Evolutionary conservation across 371 early-diverging fungal species (phyloP), one percentile per base, ranked within the genome.

Genomic region (Mortierella sp.): DNA sequence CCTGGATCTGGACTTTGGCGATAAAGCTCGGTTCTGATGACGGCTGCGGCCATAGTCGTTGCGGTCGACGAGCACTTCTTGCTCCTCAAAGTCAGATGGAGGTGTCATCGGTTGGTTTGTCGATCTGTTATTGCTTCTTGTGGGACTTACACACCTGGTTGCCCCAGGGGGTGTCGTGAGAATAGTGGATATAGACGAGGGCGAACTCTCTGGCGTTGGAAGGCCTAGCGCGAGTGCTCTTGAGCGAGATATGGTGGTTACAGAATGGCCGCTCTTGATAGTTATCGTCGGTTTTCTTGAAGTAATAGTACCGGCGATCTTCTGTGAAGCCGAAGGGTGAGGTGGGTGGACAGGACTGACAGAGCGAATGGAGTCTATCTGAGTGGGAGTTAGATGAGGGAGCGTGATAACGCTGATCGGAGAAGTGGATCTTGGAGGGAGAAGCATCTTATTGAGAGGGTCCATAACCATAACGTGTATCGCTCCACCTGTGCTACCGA

Each of bases 401-500:
- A 72, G 8, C 0, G 52, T 72, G 21, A 72, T 51, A 0, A 60
- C 46, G 4, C 24, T 43, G 0, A 57, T 27, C 2, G 49, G 9
- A 12, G 12, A 19, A 17, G 2, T 37, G 21, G 30, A 28, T 5
- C 30, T 55, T 21, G 21, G 15, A 1, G 48, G 48, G 0, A 19
- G 32, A 34, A 60, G 41, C 3, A 8, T 37, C 46, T 34, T 15
- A 30, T 43, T 60, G 3, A 64, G 56, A 3, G 75, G 75, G 32
- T 75, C 75, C 75, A 75, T 75, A 43, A 64, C 54, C 32, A 75
- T 24, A 11, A 68, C 24, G 8, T 64, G 69, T 9, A 75, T 64
- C 0, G 69, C 41, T 2, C 75, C 75, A 3, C 75, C 75, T 2
- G 75, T 75, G 26, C 75, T 67, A n/a, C 69, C 75, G 6, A 75